These are phyloP conservation scores for Brassica rapa DNA, from an alignment of 345 rosid genomes.

Conservation along the genomic window DNA sequence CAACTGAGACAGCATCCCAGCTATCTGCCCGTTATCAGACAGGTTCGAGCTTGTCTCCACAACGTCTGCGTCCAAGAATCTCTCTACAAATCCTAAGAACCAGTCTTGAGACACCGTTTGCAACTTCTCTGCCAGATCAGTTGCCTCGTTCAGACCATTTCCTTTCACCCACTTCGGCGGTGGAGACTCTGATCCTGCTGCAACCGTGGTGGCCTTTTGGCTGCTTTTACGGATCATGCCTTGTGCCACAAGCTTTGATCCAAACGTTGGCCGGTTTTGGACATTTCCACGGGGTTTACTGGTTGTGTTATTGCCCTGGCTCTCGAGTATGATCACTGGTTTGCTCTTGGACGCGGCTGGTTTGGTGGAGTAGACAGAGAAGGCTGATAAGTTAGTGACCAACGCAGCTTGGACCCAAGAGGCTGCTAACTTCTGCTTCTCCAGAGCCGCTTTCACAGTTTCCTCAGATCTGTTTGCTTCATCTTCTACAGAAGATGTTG, in stretches of 20 bases:
- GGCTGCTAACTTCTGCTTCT: conserved; percentile 67
- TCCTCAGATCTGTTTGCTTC: conserved; percentile 68
- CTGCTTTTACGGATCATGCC: conserved; percentile 61
- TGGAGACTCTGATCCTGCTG: conserved; percentile 46
- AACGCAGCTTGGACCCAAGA: conserved; percentile 93
- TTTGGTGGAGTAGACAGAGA: conserved; percentile 67
- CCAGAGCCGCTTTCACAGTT: conserved; percentile 57
- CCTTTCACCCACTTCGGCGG: conserved; percentile 78
- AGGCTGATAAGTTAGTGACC: conserved; percentile 71
- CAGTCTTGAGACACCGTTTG: conserved; percentile 80
- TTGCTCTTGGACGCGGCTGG: conserved; percentile 45
- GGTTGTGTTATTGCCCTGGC: conserved; percentile 47
- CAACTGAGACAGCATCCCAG: conserved; percentile 87
- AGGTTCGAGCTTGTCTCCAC: conserved; percentile 49
- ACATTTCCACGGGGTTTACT: conserved; percentile 46
- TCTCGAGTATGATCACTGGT: conserved; percentile 61
- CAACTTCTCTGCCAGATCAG: conserved; percentile 74
- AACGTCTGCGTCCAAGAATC: conserved; percentile 79
- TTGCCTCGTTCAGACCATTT: conserved; percentile 62
- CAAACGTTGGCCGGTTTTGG: conserved; percentile 53
- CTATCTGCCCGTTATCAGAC: conserved; percentile 78
- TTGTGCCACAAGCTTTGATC: conserved; percentile 72
- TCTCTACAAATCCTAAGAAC: conserved; percentile 90
- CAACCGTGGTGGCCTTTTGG: conserved; percentile 47
- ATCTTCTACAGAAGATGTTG: conserved; percentile 52